phyloP scores from a whole-genome alignment of 179 eudicot species.

The Beta lomatogona region DNA sequence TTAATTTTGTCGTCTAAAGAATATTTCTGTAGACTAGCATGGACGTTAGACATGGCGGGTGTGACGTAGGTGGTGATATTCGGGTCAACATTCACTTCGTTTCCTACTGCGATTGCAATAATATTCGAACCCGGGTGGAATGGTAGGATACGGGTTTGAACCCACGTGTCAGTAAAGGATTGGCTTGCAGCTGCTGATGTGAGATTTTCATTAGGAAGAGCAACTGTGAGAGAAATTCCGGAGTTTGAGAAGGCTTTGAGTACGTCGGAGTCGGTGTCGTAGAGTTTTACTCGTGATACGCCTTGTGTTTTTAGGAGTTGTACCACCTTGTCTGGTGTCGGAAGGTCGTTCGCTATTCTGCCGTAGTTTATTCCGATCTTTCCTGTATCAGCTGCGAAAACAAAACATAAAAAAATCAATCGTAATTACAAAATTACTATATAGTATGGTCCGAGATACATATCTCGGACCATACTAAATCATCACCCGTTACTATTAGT shows the following conservation, averaged over 20 bases:
- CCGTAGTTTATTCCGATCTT: slow-evolving; percentile 76
- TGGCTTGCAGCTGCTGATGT: slow-evolving; percentile 57
- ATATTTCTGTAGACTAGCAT: slow-evolving; percentile 40
- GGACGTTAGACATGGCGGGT: slow-evolving; percentile 74
- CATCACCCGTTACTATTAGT: neutral
- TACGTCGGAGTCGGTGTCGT: slow-evolving; percentile 64
- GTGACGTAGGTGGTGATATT: slow-evolving; percentile 48
- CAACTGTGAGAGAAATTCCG: slow-evolving; percentile 52
- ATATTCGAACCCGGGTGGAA: slow-evolving; percentile 42
- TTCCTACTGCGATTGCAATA: slow-evolving; percentile 73
- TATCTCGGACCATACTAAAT: neutral
- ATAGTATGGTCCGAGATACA: neutral
- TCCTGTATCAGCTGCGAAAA: slow-evolving; percentile 36
- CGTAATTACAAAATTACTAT: neutral
- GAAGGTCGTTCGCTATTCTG: slow-evolving; percentile 69
- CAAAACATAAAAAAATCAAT: neutral
- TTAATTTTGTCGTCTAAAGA: slow-evolving; percentile 37
- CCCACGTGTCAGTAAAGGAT: slow-evolving; percentile 73
- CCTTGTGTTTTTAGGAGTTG: slow-evolving; percentile 62
- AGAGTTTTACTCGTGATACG: slow-evolving; percentile 57
- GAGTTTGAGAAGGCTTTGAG: slow-evolving; percentile 63
- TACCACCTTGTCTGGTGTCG: slow-evolving; percentile 58
- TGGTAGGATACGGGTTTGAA: slow-evolving; percentile 51
- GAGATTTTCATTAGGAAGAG: slow-evolving; percentile 71
- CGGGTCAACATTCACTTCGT: slow-evolving; percentile 69